These are phyloP conservation scores for Phialocephala subalpina DNA, from an alignment of 2,329 filamentous ascomycete species.

Conservation along the genomic window DNA sequence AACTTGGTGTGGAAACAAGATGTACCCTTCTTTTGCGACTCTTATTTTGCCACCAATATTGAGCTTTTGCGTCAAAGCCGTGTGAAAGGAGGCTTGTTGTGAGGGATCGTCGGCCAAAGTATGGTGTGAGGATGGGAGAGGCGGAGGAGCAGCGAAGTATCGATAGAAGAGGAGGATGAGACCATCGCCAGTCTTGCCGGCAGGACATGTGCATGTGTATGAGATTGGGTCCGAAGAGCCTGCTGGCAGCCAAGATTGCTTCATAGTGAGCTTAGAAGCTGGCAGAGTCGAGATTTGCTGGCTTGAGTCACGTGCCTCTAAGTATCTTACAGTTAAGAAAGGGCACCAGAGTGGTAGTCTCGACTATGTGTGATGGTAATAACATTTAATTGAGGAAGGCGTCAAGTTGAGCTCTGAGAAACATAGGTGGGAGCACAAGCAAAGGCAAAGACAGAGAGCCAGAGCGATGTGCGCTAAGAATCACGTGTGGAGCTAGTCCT, in stretches of 20 bases:
- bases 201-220: slow-evolving; percentile 43
- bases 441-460: background rate
- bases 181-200: slow-evolving; percentile 29
- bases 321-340: too few relatives aligned
- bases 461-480: background rate
- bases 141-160: slow-evolving; percentile 41
- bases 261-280: slow-evolving; percentile 13
- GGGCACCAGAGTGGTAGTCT: too few relatives aligned
- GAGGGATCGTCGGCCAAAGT: slow-evolving; percentile 22
- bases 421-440: background rate
- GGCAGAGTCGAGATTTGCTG: background rate
- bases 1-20: too few relatives aligned
- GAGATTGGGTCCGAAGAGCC: slow-evolving; percentile 43
- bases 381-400: background rate
- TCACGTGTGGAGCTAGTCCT: background rate
- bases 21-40: slow-evolving; percentile 39
- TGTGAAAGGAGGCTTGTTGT: slow-evolving; percentile 38
- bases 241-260: slow-evolving; percentile 26
- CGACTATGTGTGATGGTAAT: background rate
- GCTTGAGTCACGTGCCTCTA: background rate
- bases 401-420: background rate
- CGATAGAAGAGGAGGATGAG: slow-evolving; percentile 45
- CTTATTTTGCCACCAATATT: slow-evolving; percentile 42
- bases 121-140: slow-evolving; percentile 26
- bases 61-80: slow-evolving; percentile 25